Evolutionary conservation across 163 green algal species (phyloP).

Genomic region (Volvox carteri): DNA sequence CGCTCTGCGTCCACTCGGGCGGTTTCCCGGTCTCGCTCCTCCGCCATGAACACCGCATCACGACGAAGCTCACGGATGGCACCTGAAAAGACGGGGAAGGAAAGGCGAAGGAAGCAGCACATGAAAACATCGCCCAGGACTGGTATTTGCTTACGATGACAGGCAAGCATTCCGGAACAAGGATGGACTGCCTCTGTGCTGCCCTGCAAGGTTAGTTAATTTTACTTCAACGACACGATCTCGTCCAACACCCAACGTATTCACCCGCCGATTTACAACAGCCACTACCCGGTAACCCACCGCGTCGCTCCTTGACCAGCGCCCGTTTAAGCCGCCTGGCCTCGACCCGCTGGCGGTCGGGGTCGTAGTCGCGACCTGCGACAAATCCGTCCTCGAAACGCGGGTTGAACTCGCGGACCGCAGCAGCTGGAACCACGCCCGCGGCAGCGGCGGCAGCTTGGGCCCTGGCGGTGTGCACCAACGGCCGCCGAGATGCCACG

Average conservation of each 20-base stretch:
- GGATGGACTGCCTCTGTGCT: no score
- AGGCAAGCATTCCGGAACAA: no score
- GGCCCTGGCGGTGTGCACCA: conserved; percentile 65
- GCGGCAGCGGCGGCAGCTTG: background rate
- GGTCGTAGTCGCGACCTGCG: conserved; percentile 88
- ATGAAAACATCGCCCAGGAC: no score
- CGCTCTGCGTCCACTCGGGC: conserved; percentile 71
- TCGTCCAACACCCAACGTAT: background rate
- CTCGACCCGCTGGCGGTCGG: conserved; percentile 90
- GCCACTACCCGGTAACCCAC: conserved; percentile 55
- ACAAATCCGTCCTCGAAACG: conserved; percentile 90
- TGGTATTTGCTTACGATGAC: no score
- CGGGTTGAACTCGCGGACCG: conserved; percentile 86
- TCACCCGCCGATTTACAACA: background rate
- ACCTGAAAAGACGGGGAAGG: conserved; percentile 33
- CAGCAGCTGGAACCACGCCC: background rate
- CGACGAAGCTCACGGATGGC: conserved; percentile 90
- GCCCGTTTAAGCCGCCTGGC: conserved; percentile 85
- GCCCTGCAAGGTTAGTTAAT: no score
- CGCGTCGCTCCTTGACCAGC: conserved; percentile 87
- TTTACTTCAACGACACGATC: no score
- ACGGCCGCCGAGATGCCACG: conserved; percentile 64
- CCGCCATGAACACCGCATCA: conserved; percentile 90
- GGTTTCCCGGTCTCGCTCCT: conserved; percentile 75
- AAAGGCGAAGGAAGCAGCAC: background rate